phyloP scores from a whole-genome alignment of 192 early-diverging fungal species.

The Spinellus fusiger region DNA sequence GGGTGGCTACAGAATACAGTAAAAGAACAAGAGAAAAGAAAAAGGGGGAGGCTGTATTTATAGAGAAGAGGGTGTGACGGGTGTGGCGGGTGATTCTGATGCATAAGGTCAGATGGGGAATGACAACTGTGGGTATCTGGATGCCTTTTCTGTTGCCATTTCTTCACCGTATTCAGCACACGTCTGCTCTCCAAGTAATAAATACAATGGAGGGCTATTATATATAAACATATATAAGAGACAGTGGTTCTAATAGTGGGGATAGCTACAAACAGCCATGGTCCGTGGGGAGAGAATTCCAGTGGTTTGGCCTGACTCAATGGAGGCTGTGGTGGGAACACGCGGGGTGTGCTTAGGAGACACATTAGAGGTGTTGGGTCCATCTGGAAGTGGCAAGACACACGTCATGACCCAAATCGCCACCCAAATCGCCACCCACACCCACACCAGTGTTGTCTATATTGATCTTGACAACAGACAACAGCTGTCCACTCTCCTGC shows the following conservation, averaged over 20 bases:
- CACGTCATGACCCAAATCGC: background rate
- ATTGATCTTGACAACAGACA: background rate
- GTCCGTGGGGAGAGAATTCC: background rate
- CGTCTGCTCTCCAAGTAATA: no score
- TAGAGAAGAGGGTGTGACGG: no score
- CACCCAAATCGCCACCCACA: background rate
- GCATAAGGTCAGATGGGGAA: no score
- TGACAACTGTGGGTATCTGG: no score
- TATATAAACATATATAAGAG: no score
- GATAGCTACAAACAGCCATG: no score
- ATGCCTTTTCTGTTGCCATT: no score
- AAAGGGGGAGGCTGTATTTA: background rate
- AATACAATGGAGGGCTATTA: no score
- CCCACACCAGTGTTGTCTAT: background rate
- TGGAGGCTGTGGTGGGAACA: background rate
- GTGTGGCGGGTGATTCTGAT: no score
- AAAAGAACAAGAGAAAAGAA: conserved; percentile 6
- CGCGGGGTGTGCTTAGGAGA: background rate
- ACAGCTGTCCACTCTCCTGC: no score
- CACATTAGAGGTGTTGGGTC: background rate
- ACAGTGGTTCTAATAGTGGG: no score
- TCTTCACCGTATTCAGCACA: no score
- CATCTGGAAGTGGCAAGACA: background rate
- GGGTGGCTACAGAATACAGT: background rate
- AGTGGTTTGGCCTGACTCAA: background rate